These are phyloP conservation scores for Acrocalymma vagum DNA, from an alignment of 2,329 filamentous ascomycete genomes.

Conservation along the genomic window DNA sequence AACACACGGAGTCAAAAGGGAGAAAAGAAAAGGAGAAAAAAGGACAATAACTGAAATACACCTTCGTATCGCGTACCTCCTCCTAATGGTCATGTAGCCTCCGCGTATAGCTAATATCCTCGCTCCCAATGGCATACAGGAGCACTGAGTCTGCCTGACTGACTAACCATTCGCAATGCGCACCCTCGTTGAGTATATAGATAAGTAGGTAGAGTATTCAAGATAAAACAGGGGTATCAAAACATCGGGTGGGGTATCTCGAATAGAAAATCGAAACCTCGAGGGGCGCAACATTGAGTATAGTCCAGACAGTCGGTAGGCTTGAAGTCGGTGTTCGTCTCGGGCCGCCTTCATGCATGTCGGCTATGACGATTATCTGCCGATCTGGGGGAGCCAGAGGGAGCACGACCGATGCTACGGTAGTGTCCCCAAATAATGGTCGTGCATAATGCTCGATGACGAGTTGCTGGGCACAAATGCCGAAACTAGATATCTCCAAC, in stretches of 20 bases:
- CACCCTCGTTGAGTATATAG: not conserved
- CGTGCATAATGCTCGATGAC: constrained; percentile 4
- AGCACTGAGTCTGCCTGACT: too few relatives aligned
- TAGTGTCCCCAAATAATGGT: not conserved
- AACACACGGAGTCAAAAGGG: not conserved
- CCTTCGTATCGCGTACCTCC: too few relatives aligned
- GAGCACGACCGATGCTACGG: not conserved
- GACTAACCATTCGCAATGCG: not conserved
- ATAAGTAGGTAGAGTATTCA: not conserved
- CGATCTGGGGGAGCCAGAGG: not conserved
- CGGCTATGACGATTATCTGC: not conserved
- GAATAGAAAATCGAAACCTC: constrained; percentile 11
- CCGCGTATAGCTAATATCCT: too few relatives aligned
- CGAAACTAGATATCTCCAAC: too few relatives aligned
- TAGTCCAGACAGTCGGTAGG: too few relatives aligned
- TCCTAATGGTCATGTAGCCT: too few relatives aligned
- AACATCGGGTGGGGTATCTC: constrained; percentile 23
- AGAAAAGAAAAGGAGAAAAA: not conserved
- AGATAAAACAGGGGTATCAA: constrained; percentile 14
- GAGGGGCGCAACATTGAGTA: not conserved
- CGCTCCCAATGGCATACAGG: too few relatives aligned
- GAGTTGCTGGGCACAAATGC: too few relatives aligned
- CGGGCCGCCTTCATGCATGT: too few relatives aligned
- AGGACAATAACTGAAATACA: too few relatives aligned
- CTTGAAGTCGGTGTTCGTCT: too few relatives aligned